Base-by-base conservation (phyloP, 768 basidiomycete species). In the Naganishia antarctica region DNA sequence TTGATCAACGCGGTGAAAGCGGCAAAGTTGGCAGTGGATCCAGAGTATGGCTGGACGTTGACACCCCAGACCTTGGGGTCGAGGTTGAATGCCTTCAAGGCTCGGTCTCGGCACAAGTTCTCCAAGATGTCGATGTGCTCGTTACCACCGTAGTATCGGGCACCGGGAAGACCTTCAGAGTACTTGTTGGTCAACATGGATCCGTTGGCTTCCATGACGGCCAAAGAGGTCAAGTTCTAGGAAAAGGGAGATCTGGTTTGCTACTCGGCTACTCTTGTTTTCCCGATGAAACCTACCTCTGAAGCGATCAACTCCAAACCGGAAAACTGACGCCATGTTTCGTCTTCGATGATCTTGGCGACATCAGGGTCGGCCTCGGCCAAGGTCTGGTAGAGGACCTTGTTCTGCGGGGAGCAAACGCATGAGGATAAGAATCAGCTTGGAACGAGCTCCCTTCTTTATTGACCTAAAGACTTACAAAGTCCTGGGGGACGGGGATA, bases 111-210 rank as follows among this genome's bases (percentile, higher is more conserved):
- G 82, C 90, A 91, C 64, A 99, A 86, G 66, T 84, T 79, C 80
- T 98, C 96, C 73, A 99, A 88, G 76, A 96, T 90, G 75, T 98
- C 96, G 70, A 97, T 88, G 81, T 88, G 88, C 77, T 98, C 96
- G 81, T 98, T 99, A 64, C 94, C 94, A 72, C 91, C 92, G 71
- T 94, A 97, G 81, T 96, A 96, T 64, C 93, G 87, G 47, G 92
- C 93, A 61, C 85, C 86, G n/a, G 96, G 96, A 50, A 98, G 90
- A 82, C 96, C 96, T 80, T 98, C 96, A 23, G 96, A 98, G 83
- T 96, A 96, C 81, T 97, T 98, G 86, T 96, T 96, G 77, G 94
- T 97, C 76, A 98, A 79, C 77, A 99, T 93, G 61, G 94, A 97
- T 53, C 96, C 96, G 80, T 97, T 97, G 68, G 93, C 94, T 80